phyloP scores from a whole-genome alignment of 495 filamentous ascomycete genomes.

The Lasiosphaeria ovina region DNA sequence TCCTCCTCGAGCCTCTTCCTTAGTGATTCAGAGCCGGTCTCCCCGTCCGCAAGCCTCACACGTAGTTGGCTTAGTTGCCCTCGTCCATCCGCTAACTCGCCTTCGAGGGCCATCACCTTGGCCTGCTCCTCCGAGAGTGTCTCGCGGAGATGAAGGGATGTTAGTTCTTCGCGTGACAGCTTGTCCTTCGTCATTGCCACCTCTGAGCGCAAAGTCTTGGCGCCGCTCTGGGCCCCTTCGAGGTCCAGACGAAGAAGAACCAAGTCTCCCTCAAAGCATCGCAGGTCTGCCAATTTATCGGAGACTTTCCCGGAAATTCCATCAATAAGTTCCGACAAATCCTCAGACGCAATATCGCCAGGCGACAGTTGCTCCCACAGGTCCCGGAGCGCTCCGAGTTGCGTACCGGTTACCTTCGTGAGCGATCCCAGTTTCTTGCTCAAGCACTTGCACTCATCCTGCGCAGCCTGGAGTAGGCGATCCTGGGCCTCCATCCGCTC shows the following conservation, averaged over 20 bases:
- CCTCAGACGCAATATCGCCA: slow-evolving; percentile 53
- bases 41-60: slow-evolving; percentile 68
- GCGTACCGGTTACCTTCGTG: slow-evolving; percentile 45
- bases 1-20: slow-evolving; percentile 68
- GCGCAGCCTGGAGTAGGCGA: slow-evolving; percentile 49
- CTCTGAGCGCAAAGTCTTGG: slow-evolving; percentile 39
- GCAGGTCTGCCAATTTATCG: slow-evolving; percentile 48
- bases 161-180: slow-evolving; percentile 44
- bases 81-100: slow-evolving; percentile 66
- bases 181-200: slow-evolving; percentile 46
- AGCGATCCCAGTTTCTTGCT: slow-evolving; percentile 50
- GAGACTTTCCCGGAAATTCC: slow-evolving; percentile 61
- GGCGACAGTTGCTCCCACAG: slow-evolving; percentile 62
- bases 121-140: slow-evolving; percentile 56
- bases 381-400: slow-evolving; percentile 57
- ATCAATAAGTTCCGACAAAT: slow-evolving; percentile 59
- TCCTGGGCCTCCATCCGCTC: slow-evolving; percentile 54
- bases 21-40: slow-evolving; percentile 74
- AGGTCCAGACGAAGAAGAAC: slow-evolving; percentile 45
- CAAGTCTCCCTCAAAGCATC: slow-evolving; percentile 43
- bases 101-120: slow-evolving; percentile 54
- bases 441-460: slow-evolving; percentile 50
- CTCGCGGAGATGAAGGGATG: slow-evolving; percentile 45
- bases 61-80: slow-evolving; percentile 63
- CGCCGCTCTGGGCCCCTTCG: slow-evolving; percentile 36